Conservation (phyloP, 2,329 filamentous ascomycete genomes). For the Penicillium decumbens region DNA sequence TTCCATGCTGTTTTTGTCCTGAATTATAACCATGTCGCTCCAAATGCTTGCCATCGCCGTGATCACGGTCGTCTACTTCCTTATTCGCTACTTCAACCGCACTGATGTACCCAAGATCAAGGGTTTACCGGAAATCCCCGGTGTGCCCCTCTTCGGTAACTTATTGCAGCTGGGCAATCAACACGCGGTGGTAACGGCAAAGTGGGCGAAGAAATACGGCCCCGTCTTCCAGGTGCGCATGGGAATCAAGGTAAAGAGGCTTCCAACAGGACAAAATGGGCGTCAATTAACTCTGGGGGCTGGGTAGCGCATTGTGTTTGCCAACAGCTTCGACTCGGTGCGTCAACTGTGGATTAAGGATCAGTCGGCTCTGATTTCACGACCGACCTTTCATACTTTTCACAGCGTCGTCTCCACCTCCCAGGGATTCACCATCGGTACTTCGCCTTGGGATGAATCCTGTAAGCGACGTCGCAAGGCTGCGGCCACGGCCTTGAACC, state of each 20-base stretch:
- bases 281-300: conserved; percentile 3
- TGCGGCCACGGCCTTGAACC: conserved; percentile 71
- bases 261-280: too few species aligned
- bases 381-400: conserved; percentile 75
- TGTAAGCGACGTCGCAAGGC: conserved; percentile 73
- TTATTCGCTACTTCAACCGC: conserved; percentile 43
- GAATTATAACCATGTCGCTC: conserved; percentile 23
- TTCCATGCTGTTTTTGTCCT: not conserved
- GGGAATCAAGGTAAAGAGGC: conserved; percentile 56
- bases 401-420: conserved; percentile 72
- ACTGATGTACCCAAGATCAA: conserved; percentile 60
- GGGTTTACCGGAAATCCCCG: conserved; percentile 57
- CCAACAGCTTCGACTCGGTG: conserved; percentile 71
- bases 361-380: conserved; percentile 70
- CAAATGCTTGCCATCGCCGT: conserved; percentile 33
- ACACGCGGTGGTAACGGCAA: conserved; percentile 52
- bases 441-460: conserved; percentile 77
- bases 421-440: conserved; percentile 77
- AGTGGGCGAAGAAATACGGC: conserved; percentile 58
- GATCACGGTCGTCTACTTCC: conserved; percentile 36
- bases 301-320: conserved; percentile 64
- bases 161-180: conserved; percentile 56
- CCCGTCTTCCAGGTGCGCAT: conserved; percentile 64
- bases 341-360: conserved; percentile 71
- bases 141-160: conserved; percentile 60